Conservation (phyloP, 2,329 filamentous ascomycete species). For the Graphiopsis chlorocephala region DNA sequence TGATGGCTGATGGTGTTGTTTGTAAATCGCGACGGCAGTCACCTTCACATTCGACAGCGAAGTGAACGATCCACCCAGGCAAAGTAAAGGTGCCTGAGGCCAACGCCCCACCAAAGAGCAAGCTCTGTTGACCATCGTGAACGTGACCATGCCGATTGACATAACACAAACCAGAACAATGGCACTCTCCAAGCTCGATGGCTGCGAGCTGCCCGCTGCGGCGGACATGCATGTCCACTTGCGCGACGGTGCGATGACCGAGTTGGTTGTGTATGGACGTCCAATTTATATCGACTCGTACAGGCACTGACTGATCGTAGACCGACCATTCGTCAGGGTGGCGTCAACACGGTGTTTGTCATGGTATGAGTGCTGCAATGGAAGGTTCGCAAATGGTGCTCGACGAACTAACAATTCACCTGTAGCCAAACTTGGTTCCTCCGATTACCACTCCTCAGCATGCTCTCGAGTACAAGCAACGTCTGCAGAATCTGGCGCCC, state of each 20-base stretch:
- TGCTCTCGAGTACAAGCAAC: constrained; percentile 46
- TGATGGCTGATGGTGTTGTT: not conserved
- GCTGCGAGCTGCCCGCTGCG: constrained; percentile 47
- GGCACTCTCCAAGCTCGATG: constrained; percentile 40
- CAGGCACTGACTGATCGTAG: constrained; percentile 25
- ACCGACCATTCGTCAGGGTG: constrained; percentile 50
- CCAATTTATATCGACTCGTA: not conserved
- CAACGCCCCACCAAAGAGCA: not conserved
- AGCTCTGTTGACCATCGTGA: constrained; percentile 6
- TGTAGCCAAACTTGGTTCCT: constrained; percentile 50
- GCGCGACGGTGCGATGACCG: constrained; percentile 52
- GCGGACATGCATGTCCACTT: constrained; percentile 54
- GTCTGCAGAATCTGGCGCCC: constrained; percentile 45
- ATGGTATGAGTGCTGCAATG: constrained; percentile 41
- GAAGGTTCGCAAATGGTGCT: not conserved
- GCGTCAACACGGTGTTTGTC: constrained; percentile 54
- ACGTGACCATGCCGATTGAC: constrained; percentile 3
- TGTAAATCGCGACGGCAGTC: not conserved
- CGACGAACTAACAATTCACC: not conserved
- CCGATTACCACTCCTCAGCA: constrained; percentile 50
- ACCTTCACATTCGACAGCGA: not conserved
- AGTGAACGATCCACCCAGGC: not conserved
- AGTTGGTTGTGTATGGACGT: constrained; percentile 40
- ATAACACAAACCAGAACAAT: constrained; percentile 4
- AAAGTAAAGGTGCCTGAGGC: constrained; percentile 1